A percentile compares a stretch with the other conserved stretches of the same genome.
Evolutionary conservation across 2,329 filamentous ascomycete genomes (phyloP).

Genomic region (Trichoderma polysporum): DNA sequence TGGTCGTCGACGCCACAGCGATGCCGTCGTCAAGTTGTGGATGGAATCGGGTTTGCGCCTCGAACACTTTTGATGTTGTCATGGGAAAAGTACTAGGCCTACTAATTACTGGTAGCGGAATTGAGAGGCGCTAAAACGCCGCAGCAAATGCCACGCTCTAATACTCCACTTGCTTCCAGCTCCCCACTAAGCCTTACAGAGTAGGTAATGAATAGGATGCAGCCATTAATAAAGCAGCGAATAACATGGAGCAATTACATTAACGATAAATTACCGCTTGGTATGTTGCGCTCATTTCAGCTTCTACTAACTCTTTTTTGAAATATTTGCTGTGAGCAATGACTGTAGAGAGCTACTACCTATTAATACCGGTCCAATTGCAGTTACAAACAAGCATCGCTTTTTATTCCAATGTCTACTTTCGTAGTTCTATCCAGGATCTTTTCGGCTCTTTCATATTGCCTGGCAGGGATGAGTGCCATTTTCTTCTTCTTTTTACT

Average conservation of each 20-base stretch:
- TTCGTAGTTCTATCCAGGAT: background rate
- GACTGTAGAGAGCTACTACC: background rate
- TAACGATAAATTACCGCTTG: background rate
- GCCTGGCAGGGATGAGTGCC: background rate
- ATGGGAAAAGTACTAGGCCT: background rate
- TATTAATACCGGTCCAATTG: background rate
- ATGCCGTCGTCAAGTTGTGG: background rate
- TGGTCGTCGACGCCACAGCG: background rate
- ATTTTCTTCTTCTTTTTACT: background rate
- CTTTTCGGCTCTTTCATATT: background rate
- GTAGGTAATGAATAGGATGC: too few relatives aligned
- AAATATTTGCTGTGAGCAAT: background rate
- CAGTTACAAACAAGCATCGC: background rate
- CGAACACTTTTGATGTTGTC: background rate
- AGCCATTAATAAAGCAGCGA: background rate
- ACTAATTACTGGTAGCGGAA: background rate
- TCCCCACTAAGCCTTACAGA: background rate
- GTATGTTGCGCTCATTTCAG: background rate
- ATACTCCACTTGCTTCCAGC: background rate
- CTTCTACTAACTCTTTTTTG: background rate
- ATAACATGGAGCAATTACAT: background rate
- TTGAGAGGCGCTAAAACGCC: constrained; percentile 1
- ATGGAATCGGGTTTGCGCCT: background rate
- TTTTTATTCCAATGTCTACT: constrained; percentile 1
- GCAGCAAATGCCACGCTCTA: background rate